A percentile compares a stretch with the other conserved stretches of the same genome.
Evolutionary conservation across 2,329 filamentous ascomycete genomes (phyloP).

Genomic region (Trichoderma hamatum): DNA sequence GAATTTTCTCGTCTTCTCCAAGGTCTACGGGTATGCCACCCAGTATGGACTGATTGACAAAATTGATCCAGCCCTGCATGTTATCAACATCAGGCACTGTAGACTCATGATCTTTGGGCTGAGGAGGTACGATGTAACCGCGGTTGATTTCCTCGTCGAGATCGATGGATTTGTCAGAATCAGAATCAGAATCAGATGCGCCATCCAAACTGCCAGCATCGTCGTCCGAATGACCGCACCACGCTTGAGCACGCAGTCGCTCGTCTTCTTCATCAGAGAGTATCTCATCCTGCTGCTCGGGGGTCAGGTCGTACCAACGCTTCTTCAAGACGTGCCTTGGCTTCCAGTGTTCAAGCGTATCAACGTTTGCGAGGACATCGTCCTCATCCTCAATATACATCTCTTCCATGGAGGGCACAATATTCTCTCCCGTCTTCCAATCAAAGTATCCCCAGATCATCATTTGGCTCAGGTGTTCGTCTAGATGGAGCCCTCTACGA

Average conservation of each 20-base stretch:
- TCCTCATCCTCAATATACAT: constrained; percentile 56
- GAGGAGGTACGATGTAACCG: constrained; percentile 38
- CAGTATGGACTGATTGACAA: constrained; percentile 34
- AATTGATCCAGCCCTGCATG: constrained; percentile 34
- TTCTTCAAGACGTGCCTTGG: constrained; percentile 51
- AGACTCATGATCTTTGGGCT: constrained; percentile 19
- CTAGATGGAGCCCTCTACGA: constrained; percentile 55
- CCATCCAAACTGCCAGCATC: constrained; percentile 2
- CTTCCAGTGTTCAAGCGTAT: constrained; percentile 47
- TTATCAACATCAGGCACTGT: constrained; percentile 32
- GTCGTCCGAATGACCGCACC: constrained; percentile 34
- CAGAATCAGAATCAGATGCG: neutral
- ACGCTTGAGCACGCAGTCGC: constrained; percentile 41
- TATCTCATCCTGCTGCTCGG: constrained; percentile 44
- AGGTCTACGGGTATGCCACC: constrained; percentile 33
- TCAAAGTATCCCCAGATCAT: constrained; percentile 66
- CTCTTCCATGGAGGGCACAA: constrained; percentile 54
- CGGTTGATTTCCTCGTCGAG: constrained; percentile 42
- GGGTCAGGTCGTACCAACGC: constrained; percentile 45
- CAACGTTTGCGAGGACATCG: constrained; percentile 37
- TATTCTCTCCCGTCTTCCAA: constrained; percentile 52
- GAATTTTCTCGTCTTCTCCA: constrained; percentile 33
- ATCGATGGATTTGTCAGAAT: constrained; percentile 26
- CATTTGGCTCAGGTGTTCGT: constrained; percentile 58
- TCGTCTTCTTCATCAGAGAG: constrained; percentile 43